phyloP scores from a whole-genome alignment of 805 yeast species.

The Hanseniaspora valbyensis region DNA sequence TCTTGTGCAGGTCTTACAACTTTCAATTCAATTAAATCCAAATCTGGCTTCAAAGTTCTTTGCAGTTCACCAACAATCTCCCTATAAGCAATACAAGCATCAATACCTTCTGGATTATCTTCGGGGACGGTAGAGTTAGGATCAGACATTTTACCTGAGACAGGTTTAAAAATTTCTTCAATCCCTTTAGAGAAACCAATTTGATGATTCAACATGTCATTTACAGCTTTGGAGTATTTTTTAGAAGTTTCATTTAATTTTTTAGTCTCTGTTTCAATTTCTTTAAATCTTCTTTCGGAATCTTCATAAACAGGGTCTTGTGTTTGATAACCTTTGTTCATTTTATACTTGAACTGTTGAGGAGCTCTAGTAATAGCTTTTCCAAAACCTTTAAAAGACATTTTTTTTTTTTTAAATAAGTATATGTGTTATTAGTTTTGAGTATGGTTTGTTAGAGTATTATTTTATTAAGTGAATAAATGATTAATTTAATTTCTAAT shows the following conservation, averaged over 20 bases:
- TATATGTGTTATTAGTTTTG: not conserved
- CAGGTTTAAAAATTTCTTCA: conserved; percentile 93
- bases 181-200: conserved; percentile 91
- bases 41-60: conserved; percentile 77
- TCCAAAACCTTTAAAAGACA: conserved; percentile 83
- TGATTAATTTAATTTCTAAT: too few species aligned
- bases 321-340: conserved; percentile 75
- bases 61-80: conserved; percentile 80
- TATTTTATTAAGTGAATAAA: too few species aligned
- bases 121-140: conserved; percentile 79
- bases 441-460: not conserved
- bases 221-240: conserved; percentile 81
- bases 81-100: conserved; percentile 85
- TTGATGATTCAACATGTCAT: conserved; percentile 87
- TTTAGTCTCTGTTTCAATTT: conserved; percentile 79
- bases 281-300: conserved; percentile 93
- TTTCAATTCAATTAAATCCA: conserved; percentile 81
- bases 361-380: conserved; percentile 81
- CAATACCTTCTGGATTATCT: conserved; percentile 93
- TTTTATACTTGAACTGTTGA: conserved; percentile 76
- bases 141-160: conserved; percentile 82
- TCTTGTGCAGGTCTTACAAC: conserved; percentile 89
- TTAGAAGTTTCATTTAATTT: conserved; percentile 81
- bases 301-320: conserved; percentile 82
- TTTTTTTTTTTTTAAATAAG: conserved; percentile 25